These are phyloP conservation scores for Lumnitzera littorea DNA, from an alignment of 345 rosid genomes.

Conservation along the genomic window DNA sequence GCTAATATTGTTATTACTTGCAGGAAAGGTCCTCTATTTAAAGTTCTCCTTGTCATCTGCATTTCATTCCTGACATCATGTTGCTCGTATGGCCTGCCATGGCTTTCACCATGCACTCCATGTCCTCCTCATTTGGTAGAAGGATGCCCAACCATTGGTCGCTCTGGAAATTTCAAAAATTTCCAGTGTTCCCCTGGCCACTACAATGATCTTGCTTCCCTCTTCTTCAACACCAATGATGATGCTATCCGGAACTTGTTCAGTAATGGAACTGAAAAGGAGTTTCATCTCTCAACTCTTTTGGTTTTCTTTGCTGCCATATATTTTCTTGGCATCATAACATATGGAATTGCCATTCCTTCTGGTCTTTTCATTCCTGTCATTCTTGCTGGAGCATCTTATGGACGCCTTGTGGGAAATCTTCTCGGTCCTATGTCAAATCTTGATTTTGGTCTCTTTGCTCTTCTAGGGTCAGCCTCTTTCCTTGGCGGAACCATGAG, in stretches of 20 bases:
- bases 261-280: constrained; percentile 44
- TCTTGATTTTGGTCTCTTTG: constrained; percentile 72
- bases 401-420: constrained; percentile 74
- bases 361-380: constrained; percentile 96
- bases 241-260: constrained; percentile 86
- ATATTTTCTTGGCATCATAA: constrained; percentile 68
- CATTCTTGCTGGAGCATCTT: constrained; percentile 89
- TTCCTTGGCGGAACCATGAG: constrained; percentile 99
- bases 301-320: constrained; percentile 58
- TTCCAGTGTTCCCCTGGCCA: constrained; percentile 77
- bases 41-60: constrained; percentile 55
- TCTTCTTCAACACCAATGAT: constrained; percentile 80
- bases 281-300: constrained; percentile 60
- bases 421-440: constrained; percentile 44
- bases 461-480: constrained; percentile 95
- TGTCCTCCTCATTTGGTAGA: constrained; percentile 49
- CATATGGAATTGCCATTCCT: constrained; percentile 91
- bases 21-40: constrained; percentile 77
- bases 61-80: constrained; percentile 75
- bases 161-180: constrained; percentile 69
- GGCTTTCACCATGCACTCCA: constrained; percentile 67
- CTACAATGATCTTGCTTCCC: constrained; percentile 88
- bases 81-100: constrained; percentile 81
- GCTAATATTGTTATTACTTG: constrained; percentile 13
- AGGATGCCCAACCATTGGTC: constrained; percentile 62